These are phyloP conservation scores for Dothideomycetidae sp. DNA, from an alignment of 2,329 filamentous ascomycete genomes.

Conservation along the genomic window DNA sequence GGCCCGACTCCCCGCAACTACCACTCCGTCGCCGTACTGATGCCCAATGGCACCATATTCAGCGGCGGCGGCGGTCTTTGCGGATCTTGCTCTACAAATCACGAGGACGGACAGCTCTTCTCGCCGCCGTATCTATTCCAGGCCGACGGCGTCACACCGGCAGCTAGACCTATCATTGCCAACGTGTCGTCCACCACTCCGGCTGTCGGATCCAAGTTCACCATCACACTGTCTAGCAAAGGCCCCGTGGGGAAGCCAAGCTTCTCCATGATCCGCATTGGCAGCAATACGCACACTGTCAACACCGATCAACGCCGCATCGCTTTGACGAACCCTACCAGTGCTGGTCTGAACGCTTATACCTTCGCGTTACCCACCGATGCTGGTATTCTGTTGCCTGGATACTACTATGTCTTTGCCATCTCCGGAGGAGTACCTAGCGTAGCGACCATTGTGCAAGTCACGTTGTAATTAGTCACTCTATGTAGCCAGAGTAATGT, in stretches of 20 bases:
- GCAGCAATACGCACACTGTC: constrained; percentile 39
- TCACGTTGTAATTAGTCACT: too few species aligned
- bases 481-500: too few species aligned
- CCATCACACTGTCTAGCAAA: constrained; percentile 28
- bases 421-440: constrained; percentile 33
- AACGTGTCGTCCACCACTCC: constrained; percentile 30
- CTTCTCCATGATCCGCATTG: constrained; percentile 34
- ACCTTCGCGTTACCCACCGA: constrained; percentile 32
- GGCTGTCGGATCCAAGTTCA: constrained; percentile 37
- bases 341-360: constrained; percentile 22
- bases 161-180: constrained; percentile 31
- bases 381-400: constrained; percentile 36
- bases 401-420: constrained; percentile 41
- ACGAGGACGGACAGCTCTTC: constrained; percentile 50
- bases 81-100: constrained; percentile 34
- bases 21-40: constrained; percentile 41
- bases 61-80: constrained; percentile 36
- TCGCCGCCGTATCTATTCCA: constrained; percentile 46
- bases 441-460: constrained; percentile 29
- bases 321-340: constrained; percentile 23
- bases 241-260: constrained; percentile 25
- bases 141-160: constrained; percentile 36
- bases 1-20: constrained; percentile 33
- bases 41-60: constrained; percentile 38
- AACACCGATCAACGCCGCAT: constrained; percentile 45